phyloP scores from a whole-genome alignment of 495 filamentous ascomycete genomes.

The Penicillium fimorum region DNA sequence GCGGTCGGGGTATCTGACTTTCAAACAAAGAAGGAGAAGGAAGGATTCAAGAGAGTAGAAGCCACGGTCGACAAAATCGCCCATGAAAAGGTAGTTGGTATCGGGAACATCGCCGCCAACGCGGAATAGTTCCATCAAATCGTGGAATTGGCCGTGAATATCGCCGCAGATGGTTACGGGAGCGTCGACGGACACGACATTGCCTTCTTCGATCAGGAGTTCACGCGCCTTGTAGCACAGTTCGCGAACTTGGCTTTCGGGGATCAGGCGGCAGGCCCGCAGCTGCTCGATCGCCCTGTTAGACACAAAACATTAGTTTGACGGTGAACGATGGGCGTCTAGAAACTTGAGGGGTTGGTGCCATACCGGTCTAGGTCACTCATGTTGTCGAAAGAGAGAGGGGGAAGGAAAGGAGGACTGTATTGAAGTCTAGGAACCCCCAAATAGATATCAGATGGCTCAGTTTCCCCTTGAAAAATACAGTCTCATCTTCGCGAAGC shows the following conservation, averaged over 20 bases:
- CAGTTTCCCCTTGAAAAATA: constrained; percentile 18
- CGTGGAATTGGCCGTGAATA: constrained; percentile 98
- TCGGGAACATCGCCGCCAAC: constrained; percentile 95
- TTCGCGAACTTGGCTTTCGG: constrained; percentile 90
- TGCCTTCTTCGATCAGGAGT: constrained; percentile 95
- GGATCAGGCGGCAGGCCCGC: constrained; percentile 93
- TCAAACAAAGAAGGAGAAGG: constrained; percentile 88
- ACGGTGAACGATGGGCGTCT: neutral
- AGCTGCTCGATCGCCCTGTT: constrained; percentile 87
- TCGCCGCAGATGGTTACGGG: constrained; percentile 99
- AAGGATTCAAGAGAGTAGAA: constrained; percentile 98
- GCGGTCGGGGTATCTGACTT: constrained; percentile 95
- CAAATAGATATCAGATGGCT: constrained; percentile 13
- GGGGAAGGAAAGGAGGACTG: constrained; percentile 8
- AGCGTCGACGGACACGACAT: constrained; percentile 93
- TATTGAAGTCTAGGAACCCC: constrained; percentile 13
- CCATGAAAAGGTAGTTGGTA: constrained; percentile 99
- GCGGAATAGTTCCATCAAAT: constrained; percentile 96
- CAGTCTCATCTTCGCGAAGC: constrained; percentile 25
- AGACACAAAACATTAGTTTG: constrained; percentile 17
- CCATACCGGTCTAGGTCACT: constrained; percentile 81
- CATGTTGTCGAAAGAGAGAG: constrained; percentile 51
- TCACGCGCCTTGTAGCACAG: constrained; percentile 97
- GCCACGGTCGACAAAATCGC: constrained; percentile 96
- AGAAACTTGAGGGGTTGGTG: neutral